Conservation (phyloP, 2,329 filamentous ascomycete genomes). For the Cladosporium sphaerospermum region DNA sequence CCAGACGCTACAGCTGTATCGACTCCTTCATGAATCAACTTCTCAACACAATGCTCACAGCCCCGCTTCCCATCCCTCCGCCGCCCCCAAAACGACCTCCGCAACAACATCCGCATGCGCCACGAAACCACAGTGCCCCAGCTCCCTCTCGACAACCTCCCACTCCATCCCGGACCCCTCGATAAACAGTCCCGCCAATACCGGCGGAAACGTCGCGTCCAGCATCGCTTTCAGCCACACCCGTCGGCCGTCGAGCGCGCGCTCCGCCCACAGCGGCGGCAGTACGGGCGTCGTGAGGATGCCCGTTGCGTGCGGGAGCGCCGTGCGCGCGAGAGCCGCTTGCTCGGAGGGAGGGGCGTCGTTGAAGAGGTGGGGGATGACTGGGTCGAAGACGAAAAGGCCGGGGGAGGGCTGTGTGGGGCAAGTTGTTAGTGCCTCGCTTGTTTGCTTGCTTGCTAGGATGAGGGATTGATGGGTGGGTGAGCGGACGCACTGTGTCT, state of each 20-base stretch:
- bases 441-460: not conserved
- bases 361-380: constrained; percentile 12
- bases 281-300: constrained; percentile 13
- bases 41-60: no score
- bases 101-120: constrained; percentile 11
- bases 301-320: constrained; percentile 10
- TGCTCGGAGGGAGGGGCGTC: constrained; percentile 11
- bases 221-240: constrained; percentile 12
- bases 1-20: no score
- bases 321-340: constrained; percentile 8
- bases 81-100: constrained; percentile 6
- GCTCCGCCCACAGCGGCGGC: constrained; percentile 14
- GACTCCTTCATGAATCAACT: no score
- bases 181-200: constrained; percentile 11
- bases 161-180: constrained; percentile 12
- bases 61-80: not conserved
- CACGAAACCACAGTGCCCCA: constrained; percentile 15
- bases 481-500: not conserved
- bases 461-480: not conserved
- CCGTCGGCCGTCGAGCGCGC: constrained; percentile 12
- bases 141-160: constrained; percentile 14
- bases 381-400: constrained; percentile 11
- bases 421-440: not conserved
- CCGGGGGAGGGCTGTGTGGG: not conserved
- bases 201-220: constrained; percentile 12